A percentile compares a stretch with the other conserved stretches of the same genome.
These are phyloP conservation scores for Fusarium pininemorale DNA, from an alignment of 2,329 filamentous ascomycete genomes.

Conservation along the genomic window DNA sequence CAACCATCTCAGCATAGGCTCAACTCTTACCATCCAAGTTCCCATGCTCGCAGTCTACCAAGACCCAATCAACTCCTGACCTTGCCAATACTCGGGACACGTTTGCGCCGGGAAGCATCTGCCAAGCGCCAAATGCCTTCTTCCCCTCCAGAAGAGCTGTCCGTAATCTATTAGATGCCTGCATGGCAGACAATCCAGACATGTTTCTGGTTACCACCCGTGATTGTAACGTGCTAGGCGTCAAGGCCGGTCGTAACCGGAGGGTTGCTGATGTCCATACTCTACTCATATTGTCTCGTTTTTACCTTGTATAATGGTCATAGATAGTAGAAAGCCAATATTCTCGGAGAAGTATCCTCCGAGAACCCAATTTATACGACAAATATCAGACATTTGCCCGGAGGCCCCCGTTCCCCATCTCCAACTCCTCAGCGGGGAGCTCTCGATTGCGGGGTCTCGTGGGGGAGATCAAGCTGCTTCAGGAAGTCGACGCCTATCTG, in stretches of 20 bases:
- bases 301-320: neutral
- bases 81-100: slow-evolving; percentile 68
- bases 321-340: slow-evolving; percentile 1
- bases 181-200: slow-evolving; percentile 46
- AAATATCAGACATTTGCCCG: neutral
- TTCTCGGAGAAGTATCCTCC: neutral
- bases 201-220: slow-evolving; percentile 16
- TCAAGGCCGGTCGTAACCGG: slow-evolving; percentile 26
- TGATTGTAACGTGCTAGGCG: slow-evolving; percentile 9
- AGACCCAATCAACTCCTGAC: slow-evolving; percentile 72
- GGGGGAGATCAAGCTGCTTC: slow-evolving; percentile 28
- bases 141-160: slow-evolving; percentile 58
- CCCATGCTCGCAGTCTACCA: slow-evolving; percentile 66
- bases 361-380: slow-evolving; percentile 5
- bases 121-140: slow-evolving; percentile 67
- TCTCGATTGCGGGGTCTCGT: slow-evolving; percentile 34
- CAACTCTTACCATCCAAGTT: slow-evolving; percentile 56
- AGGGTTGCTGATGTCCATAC: slow-evolving; percentile 17
- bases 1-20: neutral
- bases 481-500: slow-evolving; percentile 6
- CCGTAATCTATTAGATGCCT: slow-evolving; percentile 58
- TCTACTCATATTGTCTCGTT: slow-evolving; percentile 27
- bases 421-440: slow-evolving; percentile 15
- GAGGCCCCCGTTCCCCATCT: neutral
- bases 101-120: slow-evolving; percentile 70